Percentiles rank a stretch among this genome's conserved stretches.
Conservation (phyloP, 768 basidiomycete genomes). For the Trametes sanguinea region DNA sequence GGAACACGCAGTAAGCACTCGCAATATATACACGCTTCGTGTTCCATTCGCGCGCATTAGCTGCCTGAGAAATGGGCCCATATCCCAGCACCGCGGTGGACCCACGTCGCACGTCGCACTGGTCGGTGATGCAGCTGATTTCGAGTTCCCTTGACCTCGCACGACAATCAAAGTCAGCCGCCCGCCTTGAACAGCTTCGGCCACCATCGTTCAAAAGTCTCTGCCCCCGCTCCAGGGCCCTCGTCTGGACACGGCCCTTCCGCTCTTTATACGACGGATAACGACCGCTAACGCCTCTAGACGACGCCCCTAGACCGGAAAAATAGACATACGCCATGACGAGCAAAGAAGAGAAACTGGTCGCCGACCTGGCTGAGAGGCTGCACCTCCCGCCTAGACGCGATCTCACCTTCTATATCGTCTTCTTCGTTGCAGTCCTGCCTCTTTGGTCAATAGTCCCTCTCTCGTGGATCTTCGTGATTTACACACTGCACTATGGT, state of each 20-base stretch:
- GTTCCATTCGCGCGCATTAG: not conserved
- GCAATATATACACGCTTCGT: not conserved
- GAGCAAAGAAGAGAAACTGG: conserved; percentile 14
- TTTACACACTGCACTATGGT: conserved; percentile 47
- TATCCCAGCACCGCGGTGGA: not conserved
- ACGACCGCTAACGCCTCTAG: conserved; percentile 1
- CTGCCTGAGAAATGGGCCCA: not conserved
- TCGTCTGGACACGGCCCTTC: conserved; percentile 10
- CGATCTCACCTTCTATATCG: conserved; percentile 56
- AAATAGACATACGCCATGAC: not conserved
- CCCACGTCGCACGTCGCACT: not conserved
- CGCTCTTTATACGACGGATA: conserved; percentile 12
- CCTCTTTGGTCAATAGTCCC: conserved; percentile 69
- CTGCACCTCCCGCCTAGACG: conserved; percentile 42
- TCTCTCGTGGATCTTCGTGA: conserved; percentile 63
- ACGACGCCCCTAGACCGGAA: not conserved
- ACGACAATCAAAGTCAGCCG: conserved; percentile 6
- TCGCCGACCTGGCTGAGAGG: conserved; percentile 29
- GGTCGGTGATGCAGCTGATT: not conserved
- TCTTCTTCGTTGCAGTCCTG: conserved; percentile 54
- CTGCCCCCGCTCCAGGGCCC: not conserved
- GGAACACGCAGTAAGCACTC: not conserved
- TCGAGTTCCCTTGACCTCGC: not conserved
- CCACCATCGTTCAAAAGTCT: conserved; percentile 1
- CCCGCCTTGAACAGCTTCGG: not conserved